Conservation (phyloP, 2,329 filamentous ascomycete species). For the Aureobasidium mangrovei region DNA sequence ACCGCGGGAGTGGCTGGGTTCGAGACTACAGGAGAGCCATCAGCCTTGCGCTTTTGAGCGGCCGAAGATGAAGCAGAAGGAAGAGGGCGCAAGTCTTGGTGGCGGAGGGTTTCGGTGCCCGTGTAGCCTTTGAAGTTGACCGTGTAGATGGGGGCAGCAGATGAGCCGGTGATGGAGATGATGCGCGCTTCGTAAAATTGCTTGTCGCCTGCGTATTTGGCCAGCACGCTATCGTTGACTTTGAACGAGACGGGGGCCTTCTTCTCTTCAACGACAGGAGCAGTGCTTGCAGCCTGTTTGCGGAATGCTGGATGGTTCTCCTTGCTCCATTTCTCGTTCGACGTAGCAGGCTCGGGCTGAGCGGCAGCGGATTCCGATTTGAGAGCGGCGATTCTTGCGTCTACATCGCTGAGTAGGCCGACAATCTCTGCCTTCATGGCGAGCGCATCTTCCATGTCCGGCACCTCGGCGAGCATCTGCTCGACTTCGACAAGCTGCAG, state of each 20-base stretch:
- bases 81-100: conserved; percentile 75
- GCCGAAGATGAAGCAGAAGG: conserved; percentile 8
- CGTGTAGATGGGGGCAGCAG: conserved; percentile 82
- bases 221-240: conserved; percentile 83
- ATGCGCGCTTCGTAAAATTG: conserved; percentile 88
- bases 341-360: conserved; percentile 35
- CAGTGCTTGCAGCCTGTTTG: conserved; percentile 27
- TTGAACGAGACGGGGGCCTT: conserved; percentile 51
- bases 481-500: conserved; percentile 67
- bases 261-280: conserved; percentile 26
- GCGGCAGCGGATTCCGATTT: conserved; percentile 22
- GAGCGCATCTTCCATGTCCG: conserved; percentile 69
- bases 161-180: conserved; percentile 85
- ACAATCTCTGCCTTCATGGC: conserved; percentile 72
- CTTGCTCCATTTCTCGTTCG: conserved; percentile 57
- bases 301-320: conserved; percentile 43
- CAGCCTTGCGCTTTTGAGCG: conserved; percentile 67
- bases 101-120: conserved; percentile 67
- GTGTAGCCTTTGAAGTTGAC: conserved; percentile 89
- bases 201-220: conserved; percentile 89
- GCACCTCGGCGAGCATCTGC: conserved; percentile 67
- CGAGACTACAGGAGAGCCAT: conserved; percentile 52
- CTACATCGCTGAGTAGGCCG: conserved; percentile 68
- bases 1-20: conserved; percentile 28
- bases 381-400: conserved; percentile 73